phyloP scores from a whole-genome alignment of 139 green algal species.

The Trebouxia sp. region DNA sequence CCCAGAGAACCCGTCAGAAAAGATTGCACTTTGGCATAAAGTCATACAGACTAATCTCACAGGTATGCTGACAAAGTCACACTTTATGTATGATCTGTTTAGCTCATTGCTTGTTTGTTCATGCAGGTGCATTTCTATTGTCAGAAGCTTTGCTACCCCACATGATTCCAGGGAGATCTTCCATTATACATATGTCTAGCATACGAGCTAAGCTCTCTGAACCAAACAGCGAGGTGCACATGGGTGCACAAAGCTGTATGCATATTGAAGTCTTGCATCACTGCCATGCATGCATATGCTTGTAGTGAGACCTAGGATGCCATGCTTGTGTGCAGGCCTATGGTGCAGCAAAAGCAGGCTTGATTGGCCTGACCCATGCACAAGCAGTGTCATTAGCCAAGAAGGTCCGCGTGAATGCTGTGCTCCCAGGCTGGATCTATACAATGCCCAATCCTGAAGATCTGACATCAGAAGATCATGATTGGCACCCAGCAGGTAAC shows the following conservation, averaged over 20 bases:
- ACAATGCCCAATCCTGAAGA: slow-evolving; percentile 33
- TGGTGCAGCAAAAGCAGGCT: slow-evolving; percentile 54
- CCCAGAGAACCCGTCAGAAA: background rate
- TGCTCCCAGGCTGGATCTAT: slow-evolving; percentile 65
- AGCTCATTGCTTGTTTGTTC: no score
- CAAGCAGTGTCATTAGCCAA: slow-evolving; percentile 38
- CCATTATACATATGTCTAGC: slow-evolving; percentile 58
- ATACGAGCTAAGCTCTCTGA: slow-evolving; percentile 57
- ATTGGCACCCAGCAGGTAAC: slow-evolving; percentile 52
- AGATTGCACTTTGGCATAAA: background rate
- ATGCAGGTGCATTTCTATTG: slow-evolving; percentile 56
- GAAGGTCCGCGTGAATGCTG: slow-evolving; percentile 47
- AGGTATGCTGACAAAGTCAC: slow-evolving; percentile 1
- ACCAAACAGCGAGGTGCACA: slow-evolving; percentile 50
- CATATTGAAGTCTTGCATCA: no score
- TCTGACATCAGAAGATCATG: slow-evolving; percentile 46
- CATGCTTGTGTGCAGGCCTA: slow-evolving; percentile 48
- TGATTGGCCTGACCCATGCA: slow-evolving; percentile 61
- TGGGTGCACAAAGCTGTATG: no score
- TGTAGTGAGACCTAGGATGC: no score
- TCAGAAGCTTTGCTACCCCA: slow-evolving; percentile 43
- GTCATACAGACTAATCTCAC: slow-evolving; percentile 3
- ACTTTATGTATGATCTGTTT: no score
- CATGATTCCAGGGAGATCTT: slow-evolving; percentile 38
- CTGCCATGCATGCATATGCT: no score